These are phyloP conservation scores for Primulina eburnea DNA, from an alignment of 257 asterid genomes.

Conservation along the genomic window DNA sequence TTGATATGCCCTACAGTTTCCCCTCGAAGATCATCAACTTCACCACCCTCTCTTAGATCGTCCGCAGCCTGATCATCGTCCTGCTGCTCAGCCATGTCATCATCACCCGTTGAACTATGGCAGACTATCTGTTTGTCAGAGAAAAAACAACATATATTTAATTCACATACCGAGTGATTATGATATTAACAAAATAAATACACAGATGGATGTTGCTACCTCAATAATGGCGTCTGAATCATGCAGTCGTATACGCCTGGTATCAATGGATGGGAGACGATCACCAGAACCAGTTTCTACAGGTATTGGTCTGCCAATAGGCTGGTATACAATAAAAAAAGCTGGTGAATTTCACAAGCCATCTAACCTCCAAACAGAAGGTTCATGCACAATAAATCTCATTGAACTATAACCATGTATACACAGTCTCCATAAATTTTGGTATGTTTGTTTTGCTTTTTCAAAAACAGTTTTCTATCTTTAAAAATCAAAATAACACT, in stretches of 20 bases:
- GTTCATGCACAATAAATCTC: neutral
- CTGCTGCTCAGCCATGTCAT: conserved; percentile 49
- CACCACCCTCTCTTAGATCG: conserved; percentile 49
- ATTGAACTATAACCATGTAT: neutral
- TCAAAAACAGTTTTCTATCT: neutral
- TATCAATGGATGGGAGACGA: conserved; percentile 83
- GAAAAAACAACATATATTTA: conserved; percentile 14
- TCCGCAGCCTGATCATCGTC: conserved; percentile 37
- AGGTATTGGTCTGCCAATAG: conserved; percentile 92
- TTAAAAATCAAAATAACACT: neutral
- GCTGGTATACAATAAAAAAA: conserved; percentile 47
- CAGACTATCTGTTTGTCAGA: conserved; percentile 64
- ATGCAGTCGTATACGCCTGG: conserved; percentile 79
- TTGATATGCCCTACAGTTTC: conserved; percentile 41
- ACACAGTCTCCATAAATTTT: neutral
- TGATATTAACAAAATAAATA: conserved; percentile 11
- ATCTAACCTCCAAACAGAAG: conserved; percentile 5
- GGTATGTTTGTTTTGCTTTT: neutral
- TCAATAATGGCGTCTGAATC: conserved; percentile 84
- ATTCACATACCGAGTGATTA: neutral
- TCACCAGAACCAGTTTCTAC: conserved; percentile 86
- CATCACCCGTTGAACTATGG: conserved; percentile 54
- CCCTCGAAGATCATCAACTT: conserved; percentile 45
- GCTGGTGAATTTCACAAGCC: conserved; percentile 11
- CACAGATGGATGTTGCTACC: conserved; percentile 34